Conservation (phyloP, 176 grass and related monocot genomes). For the Rhipidocladum racemiflorum region DNA sequence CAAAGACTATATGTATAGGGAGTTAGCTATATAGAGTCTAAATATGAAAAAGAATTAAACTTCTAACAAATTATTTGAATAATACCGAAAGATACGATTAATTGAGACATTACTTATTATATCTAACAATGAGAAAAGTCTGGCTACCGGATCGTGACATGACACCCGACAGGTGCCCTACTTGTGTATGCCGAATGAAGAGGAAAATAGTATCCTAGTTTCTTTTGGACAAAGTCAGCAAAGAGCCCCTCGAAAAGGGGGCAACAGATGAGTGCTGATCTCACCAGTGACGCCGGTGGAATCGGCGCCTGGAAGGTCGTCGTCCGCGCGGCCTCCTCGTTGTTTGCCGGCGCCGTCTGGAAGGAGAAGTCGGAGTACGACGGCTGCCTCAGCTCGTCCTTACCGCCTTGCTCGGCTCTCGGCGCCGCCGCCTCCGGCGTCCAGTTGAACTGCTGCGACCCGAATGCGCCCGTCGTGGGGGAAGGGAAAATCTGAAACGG, state of each 20-base stretch:
- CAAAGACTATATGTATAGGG: too few species aligned
- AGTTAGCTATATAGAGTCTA: too few species aligned
- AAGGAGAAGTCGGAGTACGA: conserved; percentile 80
- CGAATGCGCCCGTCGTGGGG: conserved; percentile 64
- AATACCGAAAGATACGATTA: too few species aligned
- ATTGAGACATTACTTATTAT: too few species aligned
- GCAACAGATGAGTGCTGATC: conserved; percentile 15
- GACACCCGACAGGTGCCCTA: neutral
- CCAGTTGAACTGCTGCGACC: conserved; percentile 69
- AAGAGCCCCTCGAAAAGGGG: neutral
- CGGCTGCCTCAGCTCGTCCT: conserved; percentile 48
- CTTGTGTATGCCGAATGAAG: conserved; percentile 1
- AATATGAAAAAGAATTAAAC: too few species aligned
- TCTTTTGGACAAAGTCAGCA: conserved; percentile 39
- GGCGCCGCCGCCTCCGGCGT: conserved; percentile 5
- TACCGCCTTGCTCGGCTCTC: conserved; percentile 35
- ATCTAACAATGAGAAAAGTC: neutral
- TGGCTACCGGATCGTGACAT: conserved; percentile 21
- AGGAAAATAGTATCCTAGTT: neutral
- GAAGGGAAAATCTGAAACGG: conserved; percentile 64
- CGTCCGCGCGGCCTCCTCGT: conserved; percentile 17
- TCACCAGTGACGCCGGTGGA: conserved; percentile 34
- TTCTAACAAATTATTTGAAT: too few species aligned
- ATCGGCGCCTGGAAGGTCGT: conserved; percentile 41
- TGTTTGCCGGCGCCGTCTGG: conserved; percentile 47